A percentile compares a stretch with the other conserved stretches of the same genome.
Evolutionary conservation across 257 asterid genomes (phyloP).

Genomic region (Ehretia macrophylla): DNA sequence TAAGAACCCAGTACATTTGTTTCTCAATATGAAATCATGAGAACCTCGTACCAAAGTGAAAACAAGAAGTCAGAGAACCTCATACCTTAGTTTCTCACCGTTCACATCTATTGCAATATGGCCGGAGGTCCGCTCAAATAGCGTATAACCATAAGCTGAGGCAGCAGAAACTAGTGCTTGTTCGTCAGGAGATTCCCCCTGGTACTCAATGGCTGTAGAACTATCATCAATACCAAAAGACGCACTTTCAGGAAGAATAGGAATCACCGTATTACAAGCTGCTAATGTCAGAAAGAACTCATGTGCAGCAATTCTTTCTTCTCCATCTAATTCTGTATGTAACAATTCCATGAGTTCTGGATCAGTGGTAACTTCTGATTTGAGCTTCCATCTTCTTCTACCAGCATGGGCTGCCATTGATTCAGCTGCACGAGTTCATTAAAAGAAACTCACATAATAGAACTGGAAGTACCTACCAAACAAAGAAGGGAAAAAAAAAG

Average conservation of each 20-base stretch:
- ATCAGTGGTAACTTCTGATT: conserved; percentile 65
- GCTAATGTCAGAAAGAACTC: conserved; percentile 89
- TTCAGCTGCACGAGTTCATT: conserved; percentile 41
- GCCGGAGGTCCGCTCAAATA: conserved; percentile 93
- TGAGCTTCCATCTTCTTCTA: conserved; percentile 66
- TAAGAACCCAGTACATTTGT: too few relatives aligned
- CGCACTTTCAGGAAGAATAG: conserved; percentile 53
- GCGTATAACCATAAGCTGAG: conserved; percentile 90
- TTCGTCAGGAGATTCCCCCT: conserved; percentile 99
- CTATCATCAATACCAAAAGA: conserved; percentile 32
- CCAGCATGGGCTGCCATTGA: conserved; percentile 17
- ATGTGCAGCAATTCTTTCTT: conserved; percentile 75
- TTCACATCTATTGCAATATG: conserved; percentile 87
- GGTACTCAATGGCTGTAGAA: conserved; percentile 58
- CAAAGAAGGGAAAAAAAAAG: conserved; percentile 3
- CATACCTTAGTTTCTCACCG: conserved; percentile 95
- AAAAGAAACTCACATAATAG: conserved; percentile 1
- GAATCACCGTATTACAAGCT: conserved; percentile 95
- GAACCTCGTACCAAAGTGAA: background rate
- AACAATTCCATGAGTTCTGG: conserved; percentile 66
- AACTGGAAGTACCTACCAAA: background rate
- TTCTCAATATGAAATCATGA: too few relatives aligned
- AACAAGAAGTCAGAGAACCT: background rate
- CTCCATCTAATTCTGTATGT: conserved; percentile 54
- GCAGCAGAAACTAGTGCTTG: conserved; percentile 95